Conservation (phyloP, 2,329 filamentous ascomycete genomes). For the Xylariaceae sp. region DNA sequence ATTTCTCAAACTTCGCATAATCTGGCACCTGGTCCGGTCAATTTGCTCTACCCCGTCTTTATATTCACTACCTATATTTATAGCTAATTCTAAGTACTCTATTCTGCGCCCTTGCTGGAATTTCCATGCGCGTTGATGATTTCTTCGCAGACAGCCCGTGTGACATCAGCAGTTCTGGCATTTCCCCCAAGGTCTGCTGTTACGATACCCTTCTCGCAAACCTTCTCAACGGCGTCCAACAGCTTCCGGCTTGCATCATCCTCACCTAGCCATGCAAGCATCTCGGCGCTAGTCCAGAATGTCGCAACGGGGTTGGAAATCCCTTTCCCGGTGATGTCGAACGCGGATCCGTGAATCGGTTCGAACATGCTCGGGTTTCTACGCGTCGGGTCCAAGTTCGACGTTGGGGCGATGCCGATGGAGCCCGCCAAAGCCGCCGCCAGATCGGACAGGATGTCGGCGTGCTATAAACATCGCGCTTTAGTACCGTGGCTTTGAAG, state of each 20-base stretch:
- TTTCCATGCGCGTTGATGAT: constrained; percentile 4
- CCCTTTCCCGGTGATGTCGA: constrained; percentile 61
- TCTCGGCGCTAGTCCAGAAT: constrained; percentile 62
- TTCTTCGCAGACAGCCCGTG: constrained; percentile 36
- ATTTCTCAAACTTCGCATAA: constrained; percentile 28
- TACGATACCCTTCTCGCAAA: constrained; percentile 54
- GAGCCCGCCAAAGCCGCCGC: constrained; percentile 70
- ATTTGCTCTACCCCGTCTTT: neutral
- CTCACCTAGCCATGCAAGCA: constrained; percentile 61
- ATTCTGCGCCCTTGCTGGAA: neutral
- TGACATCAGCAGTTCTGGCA: constrained; percentile 42
- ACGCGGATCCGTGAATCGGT: constrained; percentile 62
- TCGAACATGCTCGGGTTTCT: constrained; percentile 62
- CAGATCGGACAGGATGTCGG: constrained; percentile 69
- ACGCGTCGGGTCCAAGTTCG: constrained; percentile 65
- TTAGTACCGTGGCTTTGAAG: neutral
- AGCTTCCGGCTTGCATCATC: constrained; percentile 51
- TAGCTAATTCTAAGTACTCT: neutral
- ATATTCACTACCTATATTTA: neutral
- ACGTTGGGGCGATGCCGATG: constrained; percentile 73
- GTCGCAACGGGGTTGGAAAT: constrained; percentile 60
- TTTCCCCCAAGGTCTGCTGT: constrained; percentile 57
- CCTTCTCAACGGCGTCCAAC: constrained; percentile 55
- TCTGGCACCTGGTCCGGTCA: constrained; percentile 3
- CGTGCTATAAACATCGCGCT: constrained; percentile 40